Evolutionary conservation across 306 rosid genomes (phyloP).

Genomic region (Cucurbita moschata): DNA sequence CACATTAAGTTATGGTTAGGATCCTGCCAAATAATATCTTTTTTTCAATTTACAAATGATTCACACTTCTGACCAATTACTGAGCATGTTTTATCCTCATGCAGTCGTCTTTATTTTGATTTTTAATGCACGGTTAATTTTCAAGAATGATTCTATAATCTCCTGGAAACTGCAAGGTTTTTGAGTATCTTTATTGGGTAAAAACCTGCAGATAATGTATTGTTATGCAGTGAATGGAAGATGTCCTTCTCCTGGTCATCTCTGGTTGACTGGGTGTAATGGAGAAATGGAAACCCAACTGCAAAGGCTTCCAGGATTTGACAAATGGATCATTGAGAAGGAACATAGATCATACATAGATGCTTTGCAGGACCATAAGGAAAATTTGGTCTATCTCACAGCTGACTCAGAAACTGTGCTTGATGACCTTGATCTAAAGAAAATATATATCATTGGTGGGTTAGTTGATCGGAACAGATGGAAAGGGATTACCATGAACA

Average conservation of each 20-base stretch:
- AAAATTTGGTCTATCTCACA: conserved; percentile 61
- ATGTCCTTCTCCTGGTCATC: conserved; percentile 55
- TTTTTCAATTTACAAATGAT: background rate
- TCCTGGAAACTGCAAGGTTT: background rate
- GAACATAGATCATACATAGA: conserved; percentile 57
- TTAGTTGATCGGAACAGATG: conserved; percentile 84
- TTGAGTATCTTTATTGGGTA: conserved; percentile 1
- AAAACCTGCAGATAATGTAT: conserved; percentile 59
- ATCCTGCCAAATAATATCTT: background rate
- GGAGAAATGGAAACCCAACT: conserved; percentile 63
- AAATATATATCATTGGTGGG: conserved; percentile 71
- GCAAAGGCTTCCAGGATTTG: conserved; percentile 61
- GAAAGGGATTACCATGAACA: conserved; percentile 84
- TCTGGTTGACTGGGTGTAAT: conserved; percentile 75
- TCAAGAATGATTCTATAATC: background rate
- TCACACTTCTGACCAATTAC: background rate
- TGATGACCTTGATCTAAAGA: conserved; percentile 64
- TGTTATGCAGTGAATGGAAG: conserved; percentile 80
- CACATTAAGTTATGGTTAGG: background rate
- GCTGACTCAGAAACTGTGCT: conserved; percentile 80
- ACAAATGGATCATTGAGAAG: conserved; percentile 69
- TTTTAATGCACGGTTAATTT: background rate
- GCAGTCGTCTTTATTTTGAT: background rate
- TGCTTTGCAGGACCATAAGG: conserved; percentile 52
- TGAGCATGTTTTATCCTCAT: background rate